phyloP scores from a whole-genome alignment of 2,329 filamentous ascomycete genomes.

The Coniochaeta hoffmannii region DNA sequence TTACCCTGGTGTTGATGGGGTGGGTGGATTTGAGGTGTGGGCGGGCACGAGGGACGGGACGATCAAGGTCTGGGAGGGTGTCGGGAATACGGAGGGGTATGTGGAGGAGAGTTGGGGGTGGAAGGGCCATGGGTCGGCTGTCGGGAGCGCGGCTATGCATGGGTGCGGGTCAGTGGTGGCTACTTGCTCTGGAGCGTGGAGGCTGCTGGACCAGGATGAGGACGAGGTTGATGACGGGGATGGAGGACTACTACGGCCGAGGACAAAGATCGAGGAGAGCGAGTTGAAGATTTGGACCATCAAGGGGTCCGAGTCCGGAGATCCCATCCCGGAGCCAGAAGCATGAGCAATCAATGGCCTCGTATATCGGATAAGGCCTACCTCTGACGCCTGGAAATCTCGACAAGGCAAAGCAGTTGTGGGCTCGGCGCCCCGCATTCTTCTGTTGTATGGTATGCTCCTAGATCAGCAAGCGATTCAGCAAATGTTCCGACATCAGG shows the following conservation, averaged over 20 bases:
- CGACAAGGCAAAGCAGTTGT: too few species aligned
- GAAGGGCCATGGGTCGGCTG: slow-evolving; percentile 36
- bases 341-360: too few species aligned
- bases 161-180: slow-evolving; percentile 46
- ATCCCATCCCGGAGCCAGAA: not conserved
- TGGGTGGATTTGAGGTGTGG: slow-evolving; percentile 53
- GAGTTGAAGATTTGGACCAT: slow-evolving; percentile 39
- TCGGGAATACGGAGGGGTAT: slow-evolving; percentile 39
- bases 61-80: slow-evolving; percentile 52
- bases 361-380: too few species aligned
- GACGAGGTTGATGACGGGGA: slow-evolving; percentile 4
- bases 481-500: not conserved
- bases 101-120: slow-evolving; percentile 41
- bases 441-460: too few species aligned
- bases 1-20: slow-evolving; percentile 31
- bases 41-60: slow-evolving; percentile 46
- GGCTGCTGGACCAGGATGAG: slow-evolving; percentile 21
- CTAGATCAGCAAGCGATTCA: not conserved
- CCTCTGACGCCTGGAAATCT: too few species aligned
- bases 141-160: slow-evolving; percentile 45
- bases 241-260: slow-evolving; percentile 7
- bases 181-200: slow-evolving; percentile 51
- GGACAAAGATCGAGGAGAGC: slow-evolving; percentile 27
- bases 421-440: too few species aligned
- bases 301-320: slow-evolving; percentile 6